Conservation (phyloP, 108 stramenopile species). For the Skeletonema tropicum region DNA sequence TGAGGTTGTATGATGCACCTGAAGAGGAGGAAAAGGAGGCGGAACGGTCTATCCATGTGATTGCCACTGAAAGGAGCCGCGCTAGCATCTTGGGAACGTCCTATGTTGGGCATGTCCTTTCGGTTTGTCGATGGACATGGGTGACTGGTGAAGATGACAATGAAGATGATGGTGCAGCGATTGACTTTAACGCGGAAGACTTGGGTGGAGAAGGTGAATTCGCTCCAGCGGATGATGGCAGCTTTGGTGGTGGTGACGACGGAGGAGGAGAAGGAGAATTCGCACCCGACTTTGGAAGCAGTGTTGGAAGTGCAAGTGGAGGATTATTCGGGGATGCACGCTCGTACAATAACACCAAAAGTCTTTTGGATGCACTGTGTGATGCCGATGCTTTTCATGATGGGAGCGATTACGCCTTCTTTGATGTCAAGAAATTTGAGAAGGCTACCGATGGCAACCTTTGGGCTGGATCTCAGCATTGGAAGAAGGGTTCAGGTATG, state of each 20-base stretch:
- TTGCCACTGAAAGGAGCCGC: constrained; percentile 77
- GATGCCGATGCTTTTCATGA: constrained; percentile 63
- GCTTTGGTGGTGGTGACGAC: constrained; percentile 23
- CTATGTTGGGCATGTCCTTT: constrained; percentile 48
- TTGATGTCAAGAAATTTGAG: constrained; percentile 65
- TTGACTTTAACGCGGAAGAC: constrained; percentile 22
- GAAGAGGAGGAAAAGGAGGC: constrained; percentile 84
- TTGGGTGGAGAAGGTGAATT: constrained; percentile 48
- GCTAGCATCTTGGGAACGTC: constrained; percentile 22
- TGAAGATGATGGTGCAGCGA: constrained; percentile 15
- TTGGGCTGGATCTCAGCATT: constrained; percentile 92
- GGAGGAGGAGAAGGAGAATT: constrained; percentile 24
- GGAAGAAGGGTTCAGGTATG: constrained; percentile 66
- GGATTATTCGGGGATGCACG: constrained; percentile 49
- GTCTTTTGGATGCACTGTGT: constrained; percentile 74
- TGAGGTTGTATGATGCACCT: constrained; percentile 49
- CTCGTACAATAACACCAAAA: constrained; percentile 50
- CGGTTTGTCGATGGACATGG: constrained; percentile 51
- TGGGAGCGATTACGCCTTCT: constrained; percentile 64
- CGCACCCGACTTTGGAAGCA: constrained; percentile 47
- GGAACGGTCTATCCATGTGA: constrained; percentile 78
- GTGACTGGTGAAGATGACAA: constrained; percentile 43
- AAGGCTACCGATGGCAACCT: constrained; percentile 68
- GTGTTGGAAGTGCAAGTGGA: constrained; percentile 53
- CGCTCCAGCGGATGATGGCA: constrained; percentile 37